Conservation (phyloP, 768 basidiomycete species). For the Suillus cothurnatus region DNA sequence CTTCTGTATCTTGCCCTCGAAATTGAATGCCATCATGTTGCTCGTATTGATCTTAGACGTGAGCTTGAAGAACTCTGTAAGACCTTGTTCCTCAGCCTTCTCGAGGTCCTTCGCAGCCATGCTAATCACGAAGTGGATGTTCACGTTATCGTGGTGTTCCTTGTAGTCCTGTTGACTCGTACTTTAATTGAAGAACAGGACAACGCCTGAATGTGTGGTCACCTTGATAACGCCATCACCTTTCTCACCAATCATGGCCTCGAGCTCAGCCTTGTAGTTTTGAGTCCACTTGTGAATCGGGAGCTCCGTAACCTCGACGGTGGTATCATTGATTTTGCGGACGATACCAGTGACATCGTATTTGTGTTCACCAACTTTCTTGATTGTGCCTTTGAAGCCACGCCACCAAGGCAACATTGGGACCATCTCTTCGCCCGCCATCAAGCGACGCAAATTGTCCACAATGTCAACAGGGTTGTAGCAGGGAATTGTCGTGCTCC, state of each 20-base stretch:
- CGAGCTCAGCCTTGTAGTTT: slow-evolving; percentile 88
- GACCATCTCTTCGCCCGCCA: slow-evolving; percentile 81
- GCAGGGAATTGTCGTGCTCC: slow-evolving; percentile 91
- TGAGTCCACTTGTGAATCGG: slow-evolving; percentile 97
- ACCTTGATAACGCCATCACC: slow-evolving; percentile 83
- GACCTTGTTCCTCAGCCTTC: slow-evolving; percentile 87
- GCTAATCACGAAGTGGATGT: slow-evolving; percentile 85
- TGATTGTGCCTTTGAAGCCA: slow-evolving; percentile 90
- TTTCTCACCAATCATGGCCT: slow-evolving; percentile 87
- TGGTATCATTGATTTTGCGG: slow-evolving; percentile 80
- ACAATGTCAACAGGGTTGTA: slow-evolving; percentile 94
- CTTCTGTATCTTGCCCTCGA: slow-evolving; percentile 93
- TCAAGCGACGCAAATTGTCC: slow-evolving; percentile 80
- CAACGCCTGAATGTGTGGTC: slow-evolving; percentile 8
- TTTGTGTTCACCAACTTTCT: slow-evolving; percentile 78
- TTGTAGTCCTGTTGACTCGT: slow-evolving; percentile 78
- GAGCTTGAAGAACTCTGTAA: slow-evolving; percentile 91
- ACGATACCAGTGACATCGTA: slow-evolving; percentile 78
- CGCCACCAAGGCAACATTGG: slow-evolving; percentile 98
- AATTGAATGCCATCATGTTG: slow-evolving; percentile 99
- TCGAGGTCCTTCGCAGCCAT: slow-evolving; percentile 81
- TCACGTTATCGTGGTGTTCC: slow-evolving; percentile 92
- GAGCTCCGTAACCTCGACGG: slow-evolving; percentile 92
- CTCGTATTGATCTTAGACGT: slow-evolving; percentile 80
- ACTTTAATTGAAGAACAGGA: slow-evolving; percentile 1